phyloP scores from a whole-genome alignment of 371 early-diverging fungal genomes.

The Gilbertella persicaria region DNA sequence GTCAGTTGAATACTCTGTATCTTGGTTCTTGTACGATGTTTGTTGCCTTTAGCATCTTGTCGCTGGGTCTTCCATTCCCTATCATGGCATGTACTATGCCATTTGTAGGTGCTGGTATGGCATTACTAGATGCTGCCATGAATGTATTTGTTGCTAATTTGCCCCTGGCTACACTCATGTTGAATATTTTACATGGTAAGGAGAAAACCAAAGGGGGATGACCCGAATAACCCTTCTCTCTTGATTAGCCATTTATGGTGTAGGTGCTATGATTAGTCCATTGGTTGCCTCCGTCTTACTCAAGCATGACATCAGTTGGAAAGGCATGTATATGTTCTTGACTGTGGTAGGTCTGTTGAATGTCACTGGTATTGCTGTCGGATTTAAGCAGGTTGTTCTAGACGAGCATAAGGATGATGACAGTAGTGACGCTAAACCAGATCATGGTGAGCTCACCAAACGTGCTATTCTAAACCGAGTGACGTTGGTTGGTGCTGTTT shows the following conservation, averaged over 20 bases:
- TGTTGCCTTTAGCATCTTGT: slow-evolving; percentile 15
- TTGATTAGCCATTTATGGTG: slow-evolving; percentile 32
- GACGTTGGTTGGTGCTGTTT: slow-evolving; percentile 30
- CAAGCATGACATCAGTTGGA: slow-evolving; percentile 25
- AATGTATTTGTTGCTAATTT: slow-evolving; percentile 34
- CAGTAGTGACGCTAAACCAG: slow-evolving; percentile 1
- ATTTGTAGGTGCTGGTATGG: slow-evolving; percentile 29
- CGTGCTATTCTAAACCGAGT: slow-evolving; percentile 25
- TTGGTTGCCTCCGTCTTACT: slow-evolving; percentile 28
- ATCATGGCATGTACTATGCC: slow-evolving; percentile 20
- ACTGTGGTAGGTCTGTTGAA: slow-evolving; percentile 14
- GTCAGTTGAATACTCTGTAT: slow-evolving; percentile 25
- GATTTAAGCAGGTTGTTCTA: slow-evolving; percentile 19
- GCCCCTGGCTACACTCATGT: slow-evolving; percentile 33
- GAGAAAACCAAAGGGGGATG: not conserved
- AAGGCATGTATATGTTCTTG: slow-evolving; percentile 31
- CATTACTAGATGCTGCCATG: slow-evolving; percentile 32
- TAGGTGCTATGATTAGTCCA: slow-evolving; percentile 39
- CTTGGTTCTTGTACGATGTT: slow-evolving; percentile 19
- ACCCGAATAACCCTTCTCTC: not conserved
- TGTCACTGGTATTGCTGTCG: slow-evolving; percentile 19
- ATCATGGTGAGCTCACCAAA: slow-evolving; percentile 16
- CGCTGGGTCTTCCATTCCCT: slow-evolving; percentile 26
- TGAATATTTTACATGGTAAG: slow-evolving; percentile 41
- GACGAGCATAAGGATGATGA: slow-evolving; percentile 11